A percentile compares a stretch with the other conserved stretches of the same genome.
phyloP scores from a whole-genome alignment of 1,139 yeast genomes.

The Geotrichum aggregatum region DNA sequence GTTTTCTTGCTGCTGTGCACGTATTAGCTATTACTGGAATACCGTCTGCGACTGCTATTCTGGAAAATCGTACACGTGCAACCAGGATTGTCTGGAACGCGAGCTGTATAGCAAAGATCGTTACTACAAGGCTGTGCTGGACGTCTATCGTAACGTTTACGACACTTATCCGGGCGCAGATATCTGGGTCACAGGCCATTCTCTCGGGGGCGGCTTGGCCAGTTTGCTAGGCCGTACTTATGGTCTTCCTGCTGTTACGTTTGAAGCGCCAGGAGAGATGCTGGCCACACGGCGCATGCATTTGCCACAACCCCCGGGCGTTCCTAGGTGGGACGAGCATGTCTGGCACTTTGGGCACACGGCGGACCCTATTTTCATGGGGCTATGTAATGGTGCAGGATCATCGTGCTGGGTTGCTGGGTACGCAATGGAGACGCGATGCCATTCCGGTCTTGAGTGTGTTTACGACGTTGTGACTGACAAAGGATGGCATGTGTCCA shows the following conservation, averaged over 20 bases:
- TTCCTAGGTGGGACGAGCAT: constrained; percentile 72
- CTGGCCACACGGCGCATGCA: constrained; percentile 80
- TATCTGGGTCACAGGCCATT: constrained; percentile 94
- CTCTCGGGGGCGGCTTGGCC: constrained; percentile 87
- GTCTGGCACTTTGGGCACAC: constrained; percentile 96
- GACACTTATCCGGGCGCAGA: constrained; percentile 60
- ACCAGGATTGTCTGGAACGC: constrained; percentile 77
- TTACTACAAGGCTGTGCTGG: constrained; percentile 76
- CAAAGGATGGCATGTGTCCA: constrained; percentile 84
- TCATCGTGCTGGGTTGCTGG: constrained; percentile 89
- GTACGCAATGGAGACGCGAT: constrained; percentile 94
- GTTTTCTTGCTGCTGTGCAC: constrained; percentile 94
- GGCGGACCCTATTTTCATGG: constrained; percentile 96
- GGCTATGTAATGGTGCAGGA: constrained; percentile 93
- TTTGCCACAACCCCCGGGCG: constrained; percentile 88
- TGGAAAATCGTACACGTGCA: constrained; percentile 75
- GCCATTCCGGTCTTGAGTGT: constrained; percentile 89
- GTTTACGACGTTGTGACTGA: constrained; percentile 87
- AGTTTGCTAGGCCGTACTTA: constrained; percentile 80
- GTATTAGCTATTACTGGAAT: constrained; percentile 87
- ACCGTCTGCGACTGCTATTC: constrained; percentile 94
- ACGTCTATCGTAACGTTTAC: constrained; percentile 71
- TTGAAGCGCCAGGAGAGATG: constrained; percentile 91
- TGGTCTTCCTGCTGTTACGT: constrained; percentile 85
- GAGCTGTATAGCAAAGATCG: constrained; percentile 71